Evolutionary conservation across 352 stramenopile species (phyloP).

Genomic region (Globisporangium nunn): DNA sequence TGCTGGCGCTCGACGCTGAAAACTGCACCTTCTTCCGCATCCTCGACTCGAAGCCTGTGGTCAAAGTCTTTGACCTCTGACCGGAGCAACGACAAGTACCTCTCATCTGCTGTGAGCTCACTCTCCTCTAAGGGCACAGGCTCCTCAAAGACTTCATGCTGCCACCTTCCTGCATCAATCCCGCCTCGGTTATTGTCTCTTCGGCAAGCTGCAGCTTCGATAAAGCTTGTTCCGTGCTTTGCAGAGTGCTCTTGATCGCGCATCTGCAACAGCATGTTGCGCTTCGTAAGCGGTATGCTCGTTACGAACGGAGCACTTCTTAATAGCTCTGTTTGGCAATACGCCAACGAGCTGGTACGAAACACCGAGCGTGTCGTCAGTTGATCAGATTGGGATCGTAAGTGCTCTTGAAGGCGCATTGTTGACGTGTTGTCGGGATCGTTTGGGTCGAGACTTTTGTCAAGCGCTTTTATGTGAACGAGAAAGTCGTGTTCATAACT

Average conservation of each 20-base stretch:
- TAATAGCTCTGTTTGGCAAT: slow-evolving; percentile 2
- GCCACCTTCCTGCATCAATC: slow-evolving; percentile 4
- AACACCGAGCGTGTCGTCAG: slow-evolving; percentile 38
- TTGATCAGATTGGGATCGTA: slow-evolving; percentile 24
- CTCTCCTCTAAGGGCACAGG: slow-evolving; percentile 57
- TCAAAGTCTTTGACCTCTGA: slow-evolving; percentile 59
- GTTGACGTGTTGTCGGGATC: slow-evolving; percentile 60
- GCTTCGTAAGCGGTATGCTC: slow-evolving; percentile 37
- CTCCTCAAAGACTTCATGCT: slow-evolving; percentile 44
- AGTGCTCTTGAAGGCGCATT: slow-evolving; percentile 37
- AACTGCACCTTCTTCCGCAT: slow-evolving; percentile 22
- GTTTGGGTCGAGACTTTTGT: slow-evolving; percentile 55
- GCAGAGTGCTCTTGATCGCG: slow-evolving; percentile 43
- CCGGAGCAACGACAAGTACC: slow-evolving; percentile 52
- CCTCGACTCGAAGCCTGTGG: slow-evolving; percentile 30
- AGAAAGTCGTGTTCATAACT: slow-evolving; percentile 63
- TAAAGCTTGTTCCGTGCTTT: slow-evolving; percentile 38
- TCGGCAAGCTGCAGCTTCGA: slow-evolving; percentile 15
- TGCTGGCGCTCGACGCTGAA: slow-evolving; percentile 45
- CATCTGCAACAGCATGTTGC: slow-evolving; percentile 50
- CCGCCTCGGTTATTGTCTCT: slow-evolving; percentile 8
- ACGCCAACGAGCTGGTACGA: slow-evolving; percentile 20
- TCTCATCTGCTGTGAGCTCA: slow-evolving; percentile 49
- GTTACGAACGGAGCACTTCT: not conserved
- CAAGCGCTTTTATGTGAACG: slow-evolving; percentile 28